A percentile compares a stretch with the other conserved stretches of the same genome.
These are phyloP conservation scores for Fraxinus pennsylvanica DNA, from an alignment of 257 asterid genomes.

Conservation along the genomic window DNA sequence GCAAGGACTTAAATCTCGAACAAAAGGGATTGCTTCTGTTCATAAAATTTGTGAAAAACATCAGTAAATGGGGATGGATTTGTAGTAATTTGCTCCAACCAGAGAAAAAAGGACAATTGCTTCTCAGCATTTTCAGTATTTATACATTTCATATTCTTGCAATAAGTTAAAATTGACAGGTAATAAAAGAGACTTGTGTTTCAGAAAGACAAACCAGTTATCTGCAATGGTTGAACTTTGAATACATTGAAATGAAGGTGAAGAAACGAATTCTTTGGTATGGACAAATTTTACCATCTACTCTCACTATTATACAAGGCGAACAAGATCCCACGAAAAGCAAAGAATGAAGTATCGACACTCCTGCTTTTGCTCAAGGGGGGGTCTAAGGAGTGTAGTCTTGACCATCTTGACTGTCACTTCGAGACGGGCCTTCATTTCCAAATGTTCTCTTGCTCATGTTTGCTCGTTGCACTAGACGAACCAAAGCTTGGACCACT, in stretches of 20 bases:
- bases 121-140: too few relatives aligned
- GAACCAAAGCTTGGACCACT: slow-evolving; percentile 91
- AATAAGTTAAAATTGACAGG: too few relatives aligned
- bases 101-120: too few relatives aligned
- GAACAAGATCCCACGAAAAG: neutral
- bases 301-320: neutral
- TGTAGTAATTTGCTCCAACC: too few relatives aligned
- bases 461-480: slow-evolving; percentile 91
- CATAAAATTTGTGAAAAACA: too few relatives aligned
- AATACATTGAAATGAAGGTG: neutral
- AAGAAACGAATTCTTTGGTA: neutral
- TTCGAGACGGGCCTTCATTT: slow-evolving; percentile 53
- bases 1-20: too few relatives aligned
- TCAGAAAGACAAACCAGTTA: neutral
- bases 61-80: too few relatives aligned
- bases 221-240: neutral
- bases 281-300: neutral
- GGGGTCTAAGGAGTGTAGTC: slow-evolving; percentile 39
- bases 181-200: too few relatives aligned
- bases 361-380: neutral
- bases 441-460: slow-evolving; percentile 97
- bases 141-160: too few relatives aligned
- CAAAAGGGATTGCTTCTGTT: too few relatives aligned
- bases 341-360: neutral
- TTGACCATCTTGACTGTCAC: slow-evolving; percentile 49